These are phyloP conservation scores for Colletotrichum aenigma DNA, from an alignment of 2,329 filamentous ascomycete genomes.

Conservation along the genomic window DNA sequence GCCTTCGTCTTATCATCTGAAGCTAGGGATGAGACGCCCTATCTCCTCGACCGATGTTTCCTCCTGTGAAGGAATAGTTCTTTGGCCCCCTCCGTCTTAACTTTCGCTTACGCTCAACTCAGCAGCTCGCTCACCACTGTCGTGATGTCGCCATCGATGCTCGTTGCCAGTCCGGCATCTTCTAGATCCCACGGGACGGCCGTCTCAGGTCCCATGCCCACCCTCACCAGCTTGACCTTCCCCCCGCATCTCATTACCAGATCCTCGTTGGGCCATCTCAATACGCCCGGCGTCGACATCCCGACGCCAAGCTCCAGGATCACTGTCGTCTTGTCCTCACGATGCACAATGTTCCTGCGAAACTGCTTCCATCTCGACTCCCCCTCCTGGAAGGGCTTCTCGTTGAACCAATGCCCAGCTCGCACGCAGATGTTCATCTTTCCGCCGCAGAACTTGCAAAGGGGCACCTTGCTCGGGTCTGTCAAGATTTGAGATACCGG, in stretches of 20 bases:
- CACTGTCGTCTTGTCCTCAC: not conserved
- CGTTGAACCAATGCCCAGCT: slow-evolving; percentile 23
- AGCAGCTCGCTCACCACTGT: not conserved
- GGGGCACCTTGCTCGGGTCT: slow-evolving; percentile 17
- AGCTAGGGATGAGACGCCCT: slow-evolving; percentile 8
- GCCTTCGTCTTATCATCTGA: slow-evolving; percentile 17
- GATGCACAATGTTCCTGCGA: not conserved
- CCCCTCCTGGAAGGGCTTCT: slow-evolving; percentile 19
- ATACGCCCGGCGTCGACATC: slow-evolving; percentile 22
- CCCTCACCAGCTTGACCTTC: slow-evolving; percentile 19
- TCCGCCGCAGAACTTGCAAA: slow-evolving; percentile 20
- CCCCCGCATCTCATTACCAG: slow-evolving; percentile 7
- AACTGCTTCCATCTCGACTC: slow-evolving; percentile 20
- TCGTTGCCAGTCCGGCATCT: slow-evolving; percentile 16
- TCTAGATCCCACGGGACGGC: slow-evolving; percentile 19
- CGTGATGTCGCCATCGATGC: slow-evolving; percentile 21
- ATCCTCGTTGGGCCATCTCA: slow-evolving; percentile 24
- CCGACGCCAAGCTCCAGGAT: slow-evolving; percentile 24
- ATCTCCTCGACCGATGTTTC: slow-evolving; percentile 1
- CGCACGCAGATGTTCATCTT: slow-evolving; percentile 24
- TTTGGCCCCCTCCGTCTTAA: not conserved
- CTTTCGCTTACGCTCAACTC: not conserved
- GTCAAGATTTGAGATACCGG: slow-evolving; percentile 23
- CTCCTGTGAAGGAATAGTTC: not conserved
- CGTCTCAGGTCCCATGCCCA: slow-evolving; percentile 21